Base-by-base conservation (phyloP, 2,329 filamentous ascomycete genomes). In the Penicillium sp. region DNA sequence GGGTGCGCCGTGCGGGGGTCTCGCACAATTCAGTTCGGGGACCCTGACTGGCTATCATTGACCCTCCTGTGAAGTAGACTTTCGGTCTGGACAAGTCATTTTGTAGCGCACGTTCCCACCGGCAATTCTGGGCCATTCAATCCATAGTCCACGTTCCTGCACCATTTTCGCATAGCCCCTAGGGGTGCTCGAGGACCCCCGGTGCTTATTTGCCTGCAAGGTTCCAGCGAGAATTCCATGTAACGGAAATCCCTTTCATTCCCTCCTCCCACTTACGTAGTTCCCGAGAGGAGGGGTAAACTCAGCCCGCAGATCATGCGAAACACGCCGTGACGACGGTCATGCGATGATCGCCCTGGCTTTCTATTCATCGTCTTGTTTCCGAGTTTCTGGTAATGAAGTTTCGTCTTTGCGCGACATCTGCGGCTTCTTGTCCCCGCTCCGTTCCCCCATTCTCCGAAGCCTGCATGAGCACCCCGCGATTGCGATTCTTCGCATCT, bases 231-330 rank as follows among this genome's bases (percentile, higher is more conserved):
- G 56, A 57, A 62, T 62, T 54, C 46, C 46, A 49, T 58, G 50
- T 50, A 46, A 57, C 52, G 39, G 36, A 20, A 43, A 44, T 36
- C 28, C 35, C 46, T 45, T 55, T 50, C 28, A 24, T 30, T 30
- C 39, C 33, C 27, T 22, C 16, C 22, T 22, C 22, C 30, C 25
- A 46, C 35, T 58, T 58, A 61, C 54, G 51, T 55, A 55, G 58
- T 46, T 60, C 54, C 58, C 56, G 53, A 61, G 53, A 61, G 57
- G 61, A 62, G 59, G 59, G 59, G 61, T 62, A 63, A 59, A 59
- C 50, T 53, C 53, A 57, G 51, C 48, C 46, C 25, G 61, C 55
- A 63, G 54, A 63, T 63, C 59, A 61, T 61, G 57, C 55, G 55
- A 62, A 55, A 61, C 53, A 57, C 47, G 45, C 54, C 46, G 44